phyloP scores from a whole-genome alignment of 306 rosid species.

The Fragaria vesca region DNA sequence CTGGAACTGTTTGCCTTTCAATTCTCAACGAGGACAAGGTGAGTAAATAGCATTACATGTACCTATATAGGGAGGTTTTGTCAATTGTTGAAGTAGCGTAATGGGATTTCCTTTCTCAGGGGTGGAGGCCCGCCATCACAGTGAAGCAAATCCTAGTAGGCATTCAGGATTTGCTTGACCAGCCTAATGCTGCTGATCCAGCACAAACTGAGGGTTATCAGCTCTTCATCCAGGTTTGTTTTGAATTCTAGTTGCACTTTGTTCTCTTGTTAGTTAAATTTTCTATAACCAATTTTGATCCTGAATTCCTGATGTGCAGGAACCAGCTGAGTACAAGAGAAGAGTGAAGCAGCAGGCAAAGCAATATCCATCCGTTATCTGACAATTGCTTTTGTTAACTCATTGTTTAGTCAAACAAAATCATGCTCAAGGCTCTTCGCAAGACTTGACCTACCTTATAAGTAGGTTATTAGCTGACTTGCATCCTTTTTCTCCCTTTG shows the following conservation, averaged over 20 bases:
- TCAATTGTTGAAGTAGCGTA: neutral
- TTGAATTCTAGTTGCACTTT: neutral
- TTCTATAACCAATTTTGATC: conserved; percentile 5
- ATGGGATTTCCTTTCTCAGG: conserved; percentile 33
- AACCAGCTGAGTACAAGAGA: conserved; percentile 62
- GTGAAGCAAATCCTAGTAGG: conserved; percentile 89
- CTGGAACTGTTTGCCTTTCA: conserved; percentile 92
- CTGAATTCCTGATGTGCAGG: conserved; percentile 40
- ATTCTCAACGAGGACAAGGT: conserved; percentile 85
- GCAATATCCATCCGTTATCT: conserved; percentile 70
- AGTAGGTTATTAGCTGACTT: neutral
- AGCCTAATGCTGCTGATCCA: conserved; percentile 89
- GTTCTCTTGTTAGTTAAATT: neutral
- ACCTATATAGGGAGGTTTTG: neutral
- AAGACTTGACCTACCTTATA: conserved; percentile 7
- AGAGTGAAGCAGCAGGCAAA: conserved; percentile 82
- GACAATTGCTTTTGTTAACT: conserved; percentile 13
- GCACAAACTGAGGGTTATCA: conserved; percentile 94
- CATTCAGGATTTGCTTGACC: conserved; percentile 84
- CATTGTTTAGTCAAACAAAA: neutral
- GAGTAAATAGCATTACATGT: conserved; percentile 22
- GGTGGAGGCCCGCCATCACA: conserved; percentile 94
- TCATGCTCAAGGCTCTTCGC: neutral
- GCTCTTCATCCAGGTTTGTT: conserved; percentile 74
- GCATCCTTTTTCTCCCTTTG: neutral